These are phyloP conservation scores for Mycena albidolilacea DNA, from an alignment of 768 basidiomycete species.

Conservation along the genomic window DNA sequence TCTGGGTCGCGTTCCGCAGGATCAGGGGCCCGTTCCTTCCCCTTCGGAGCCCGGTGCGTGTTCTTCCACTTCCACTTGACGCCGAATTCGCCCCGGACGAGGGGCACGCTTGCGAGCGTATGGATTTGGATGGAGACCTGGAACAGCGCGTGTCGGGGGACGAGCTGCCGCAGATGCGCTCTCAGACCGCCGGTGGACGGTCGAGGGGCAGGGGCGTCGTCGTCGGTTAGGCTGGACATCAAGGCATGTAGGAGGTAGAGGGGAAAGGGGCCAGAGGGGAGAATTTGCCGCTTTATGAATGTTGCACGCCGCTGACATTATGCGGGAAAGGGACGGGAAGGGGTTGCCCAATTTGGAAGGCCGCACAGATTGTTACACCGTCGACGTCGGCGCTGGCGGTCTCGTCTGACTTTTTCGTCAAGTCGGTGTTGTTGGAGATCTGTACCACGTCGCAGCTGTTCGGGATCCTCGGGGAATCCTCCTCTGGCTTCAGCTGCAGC, in stretches of 20 bases:
- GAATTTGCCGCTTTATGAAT: neutral
- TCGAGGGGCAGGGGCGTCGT: neutral
- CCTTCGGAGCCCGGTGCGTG: constrained; percentile 49
- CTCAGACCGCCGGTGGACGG: constrained; percentile 51
- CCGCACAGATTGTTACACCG: no score
- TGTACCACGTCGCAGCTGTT: no score
- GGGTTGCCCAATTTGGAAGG: no score
- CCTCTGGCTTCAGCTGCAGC: no score
- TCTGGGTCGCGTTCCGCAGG: constrained; percentile 6
- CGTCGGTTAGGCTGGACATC: neutral
- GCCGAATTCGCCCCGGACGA: constrained; percentile 79
- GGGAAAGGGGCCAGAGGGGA: neutral
- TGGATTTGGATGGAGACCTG: constrained; percentile 73
- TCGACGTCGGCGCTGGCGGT: no score
- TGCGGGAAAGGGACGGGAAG: no score
- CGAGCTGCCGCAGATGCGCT: constrained; percentile 71
- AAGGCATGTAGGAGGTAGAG: constrained; percentile 1
- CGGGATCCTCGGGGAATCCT: no score
- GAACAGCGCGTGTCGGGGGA: constrained; percentile 79
- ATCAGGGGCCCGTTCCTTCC: constrained; percentile 38
- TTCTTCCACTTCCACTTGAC: constrained; percentile 83
- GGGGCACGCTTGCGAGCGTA: constrained; percentile 79
- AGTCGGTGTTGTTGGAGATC: no score
- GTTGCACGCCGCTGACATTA: neutral
- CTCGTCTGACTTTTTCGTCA: no score